phyloP scores from a whole-genome alignment of 345 rosid species.

The Aquilaria sinensis region DNA sequence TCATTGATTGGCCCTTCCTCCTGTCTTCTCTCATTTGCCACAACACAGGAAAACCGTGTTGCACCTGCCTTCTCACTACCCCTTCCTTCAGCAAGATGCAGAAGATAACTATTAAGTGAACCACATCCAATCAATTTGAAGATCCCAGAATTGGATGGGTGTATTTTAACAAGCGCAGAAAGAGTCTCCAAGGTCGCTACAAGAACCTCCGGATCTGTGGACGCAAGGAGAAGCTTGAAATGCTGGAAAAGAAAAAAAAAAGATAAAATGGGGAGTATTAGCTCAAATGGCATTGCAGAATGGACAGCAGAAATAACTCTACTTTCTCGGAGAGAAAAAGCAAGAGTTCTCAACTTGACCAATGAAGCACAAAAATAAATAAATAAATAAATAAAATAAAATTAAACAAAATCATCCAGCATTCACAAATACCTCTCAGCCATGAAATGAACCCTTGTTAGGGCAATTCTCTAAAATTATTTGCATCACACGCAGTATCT shows the following conservation, averaged over 20 bases:
- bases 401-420: not conserved
- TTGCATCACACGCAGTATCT: slow-evolving; percentile 88
- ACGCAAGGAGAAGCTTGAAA: slow-evolving; percentile 84
- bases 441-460: slow-evolving; percentile 86
- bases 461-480: slow-evolving; percentile 85
- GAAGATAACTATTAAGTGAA: slow-evolving; percentile 68
- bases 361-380: no score
- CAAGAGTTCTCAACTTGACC: no score
- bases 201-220: slow-evolving; percentile 93
- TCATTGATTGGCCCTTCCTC: slow-evolving; percentile 70
- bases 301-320: not conserved
- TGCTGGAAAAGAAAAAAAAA: slow-evolving; percentile 41
- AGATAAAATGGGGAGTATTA: slow-evolving; percentile 11
- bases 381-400: no score
- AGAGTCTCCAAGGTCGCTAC: slow-evolving; percentile 86
- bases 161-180: slow-evolving; percentile 80
- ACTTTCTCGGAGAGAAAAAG: not conserved
- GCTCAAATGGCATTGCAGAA: slow-evolving; percentile 2
- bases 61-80: slow-evolving; percentile 97
- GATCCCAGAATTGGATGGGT: slow-evolving; percentile 78
- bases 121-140: slow-evolving; percentile 88
- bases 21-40: slow-evolving; percentile 78
- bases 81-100: slow-evolving; percentile 96
- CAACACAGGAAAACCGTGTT: slow-evolving; percentile 83
- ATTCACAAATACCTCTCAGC: slow-evolving; percentile 61